phyloP scores from a whole-genome alignment of 2,329 filamentous ascomycete genomes.

The Cryphonectria naterciae region DNA sequence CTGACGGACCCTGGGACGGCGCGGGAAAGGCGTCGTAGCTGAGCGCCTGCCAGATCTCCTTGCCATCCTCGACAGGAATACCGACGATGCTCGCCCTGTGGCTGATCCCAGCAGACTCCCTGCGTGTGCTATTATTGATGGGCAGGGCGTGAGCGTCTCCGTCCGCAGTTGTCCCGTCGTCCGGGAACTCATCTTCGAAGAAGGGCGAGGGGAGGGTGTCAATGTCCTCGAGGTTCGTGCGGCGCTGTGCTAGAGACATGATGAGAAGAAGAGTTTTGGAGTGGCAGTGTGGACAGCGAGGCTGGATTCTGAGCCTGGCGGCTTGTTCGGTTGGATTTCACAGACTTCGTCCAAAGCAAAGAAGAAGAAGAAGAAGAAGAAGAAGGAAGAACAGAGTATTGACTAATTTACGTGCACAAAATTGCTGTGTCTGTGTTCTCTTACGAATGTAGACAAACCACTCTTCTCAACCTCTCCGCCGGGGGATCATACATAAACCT shows the following conservation, averaged over 20 bases:
- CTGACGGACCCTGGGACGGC: not conserved
- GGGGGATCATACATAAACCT: not conserved
- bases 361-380: not conserved
- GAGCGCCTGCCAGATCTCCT: slow-evolving; percentile 25
- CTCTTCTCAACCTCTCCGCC: not conserved
- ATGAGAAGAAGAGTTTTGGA: not conserved
- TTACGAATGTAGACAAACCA: not conserved
- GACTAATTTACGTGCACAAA: not conserved
- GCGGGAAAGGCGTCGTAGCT: slow-evolving; percentile 27
- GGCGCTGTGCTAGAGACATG: slow-evolving; percentile 29
- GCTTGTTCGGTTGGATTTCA: not conserved
- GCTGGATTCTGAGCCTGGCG: not conserved
- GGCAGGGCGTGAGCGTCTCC: not conserved
- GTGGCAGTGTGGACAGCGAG: not conserved
- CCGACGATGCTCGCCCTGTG: slow-evolving; percentile 1
- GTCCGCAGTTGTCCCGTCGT: not conserved
- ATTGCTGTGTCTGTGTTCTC: not conserved
- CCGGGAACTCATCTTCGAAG: not conserved
- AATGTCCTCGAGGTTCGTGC: slow-evolving; percentile 24
- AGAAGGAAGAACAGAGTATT: not conserved
- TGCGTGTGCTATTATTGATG: not conserved
- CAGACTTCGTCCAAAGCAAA: not conserved
- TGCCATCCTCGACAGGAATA: slow-evolving; percentile 14
- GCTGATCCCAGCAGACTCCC: not conserved
- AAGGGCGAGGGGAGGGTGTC: slow-evolving; percentile 1